Conservation (phyloP, 2,329 filamentous ascomycete species). For the Thelonectria olida region DNA sequence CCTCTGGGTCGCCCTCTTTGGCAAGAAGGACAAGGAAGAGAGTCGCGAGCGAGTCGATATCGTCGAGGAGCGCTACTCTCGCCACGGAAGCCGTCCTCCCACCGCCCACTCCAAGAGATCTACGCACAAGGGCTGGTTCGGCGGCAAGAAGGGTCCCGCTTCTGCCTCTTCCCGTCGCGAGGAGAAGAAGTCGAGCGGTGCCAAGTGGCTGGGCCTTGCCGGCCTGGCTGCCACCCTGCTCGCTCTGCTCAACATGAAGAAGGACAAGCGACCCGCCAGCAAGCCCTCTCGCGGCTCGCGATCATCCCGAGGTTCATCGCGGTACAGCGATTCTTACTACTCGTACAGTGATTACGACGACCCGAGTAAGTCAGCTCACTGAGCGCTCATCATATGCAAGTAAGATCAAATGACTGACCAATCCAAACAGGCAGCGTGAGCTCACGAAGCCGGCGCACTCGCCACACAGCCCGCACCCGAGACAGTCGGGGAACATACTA, state of each 20-base stretch:
- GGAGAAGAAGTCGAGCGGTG: slow-evolving; percentile 62
- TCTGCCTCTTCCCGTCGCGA: slow-evolving; percentile 52
- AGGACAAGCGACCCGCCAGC: slow-evolving; percentile 57
- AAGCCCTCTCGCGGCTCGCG: slow-evolving; percentile 48
- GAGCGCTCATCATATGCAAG: slow-evolving; percentile 7
- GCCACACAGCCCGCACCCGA: slow-evolving; percentile 38
- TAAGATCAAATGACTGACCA: slow-evolving; percentile 31
- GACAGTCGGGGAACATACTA: slow-evolving; percentile 47
- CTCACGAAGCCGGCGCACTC: slow-evolving; percentile 46
- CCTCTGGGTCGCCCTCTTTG: slow-evolving; percentile 71
- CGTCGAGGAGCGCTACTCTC: slow-evolving; percentile 69
- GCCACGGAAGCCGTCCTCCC: slow-evolving; percentile 53
- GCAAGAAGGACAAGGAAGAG: slow-evolving; percentile 62
- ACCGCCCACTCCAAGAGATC: slow-evolving; percentile 59
- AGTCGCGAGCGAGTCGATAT: slow-evolving; percentile 66
- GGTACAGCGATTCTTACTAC: slow-evolving; percentile 63
- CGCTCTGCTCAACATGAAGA: slow-evolving; percentile 63
- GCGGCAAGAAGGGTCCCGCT: slow-evolving; percentile 55
- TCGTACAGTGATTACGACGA: slow-evolving; percentile 60
- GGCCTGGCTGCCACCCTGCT: slow-evolving; percentile 61
- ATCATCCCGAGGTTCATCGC: slow-evolving; percentile 53
- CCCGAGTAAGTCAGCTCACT: slow-evolving; percentile 57
- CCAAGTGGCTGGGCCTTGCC: slow-evolving; percentile 63
- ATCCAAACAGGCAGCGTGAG: slow-evolving; percentile 49
- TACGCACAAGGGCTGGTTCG: slow-evolving; percentile 66